phyloP scores from a whole-genome alignment of 2,329 filamentous ascomycete species.

The Fusarium luffae region DNA sequence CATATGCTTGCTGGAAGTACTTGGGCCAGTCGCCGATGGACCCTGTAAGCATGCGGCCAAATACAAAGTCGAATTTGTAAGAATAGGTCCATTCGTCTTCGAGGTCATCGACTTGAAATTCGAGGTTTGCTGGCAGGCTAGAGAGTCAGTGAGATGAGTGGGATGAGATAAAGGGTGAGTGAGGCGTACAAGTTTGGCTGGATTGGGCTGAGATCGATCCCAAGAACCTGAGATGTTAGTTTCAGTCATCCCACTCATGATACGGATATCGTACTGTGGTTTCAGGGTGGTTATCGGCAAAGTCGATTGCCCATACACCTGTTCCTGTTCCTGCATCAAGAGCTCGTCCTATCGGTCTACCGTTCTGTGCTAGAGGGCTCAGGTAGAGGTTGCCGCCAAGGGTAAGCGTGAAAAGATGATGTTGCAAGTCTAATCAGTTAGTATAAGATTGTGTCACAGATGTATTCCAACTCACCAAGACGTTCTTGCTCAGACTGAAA shows the following conservation, averaged over 20 bases:
- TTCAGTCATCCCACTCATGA: rapidly evolving
- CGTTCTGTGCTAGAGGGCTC: conserved; percentile 37
- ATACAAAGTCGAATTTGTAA: conserved; percentile 56
- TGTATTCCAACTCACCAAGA: conserved; percentile 35
- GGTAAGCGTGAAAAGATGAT: conserved; percentile 50
- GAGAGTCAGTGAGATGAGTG: background rate
- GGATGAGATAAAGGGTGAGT: background rate
- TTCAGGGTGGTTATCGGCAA: conserved; percentile 50
- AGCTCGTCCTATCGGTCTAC: conserved; percentile 44
- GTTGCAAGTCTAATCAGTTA: conserved; percentile 49
- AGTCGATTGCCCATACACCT: conserved; percentile 59
- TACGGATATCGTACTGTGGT: conserved; percentile 34
- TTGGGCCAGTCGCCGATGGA: conserved; percentile 51
- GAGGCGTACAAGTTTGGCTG: conserved; percentile 51
- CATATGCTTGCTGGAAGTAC: conserved; percentile 52
- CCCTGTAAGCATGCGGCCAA: conserved; percentile 53
- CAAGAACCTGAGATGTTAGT: conserved; percentile 46
- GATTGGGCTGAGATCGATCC: conserved; percentile 57
- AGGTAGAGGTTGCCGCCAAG: conserved; percentile 47
- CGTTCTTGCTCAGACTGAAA: conserved; percentile 48
- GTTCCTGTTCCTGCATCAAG: conserved; percentile 64
- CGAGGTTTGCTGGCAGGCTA: conserved; percentile 61
- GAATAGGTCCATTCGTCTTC: conserved; percentile 55
- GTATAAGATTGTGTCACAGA: rapidly evolving
- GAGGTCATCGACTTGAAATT: conserved; percentile 59